A percentile compares a stretch with the other conserved stretches of the same genome.
phyloP scores from a whole-genome alignment of 441 rosid genomes.

The Bruguiera hainesii region DNA sequence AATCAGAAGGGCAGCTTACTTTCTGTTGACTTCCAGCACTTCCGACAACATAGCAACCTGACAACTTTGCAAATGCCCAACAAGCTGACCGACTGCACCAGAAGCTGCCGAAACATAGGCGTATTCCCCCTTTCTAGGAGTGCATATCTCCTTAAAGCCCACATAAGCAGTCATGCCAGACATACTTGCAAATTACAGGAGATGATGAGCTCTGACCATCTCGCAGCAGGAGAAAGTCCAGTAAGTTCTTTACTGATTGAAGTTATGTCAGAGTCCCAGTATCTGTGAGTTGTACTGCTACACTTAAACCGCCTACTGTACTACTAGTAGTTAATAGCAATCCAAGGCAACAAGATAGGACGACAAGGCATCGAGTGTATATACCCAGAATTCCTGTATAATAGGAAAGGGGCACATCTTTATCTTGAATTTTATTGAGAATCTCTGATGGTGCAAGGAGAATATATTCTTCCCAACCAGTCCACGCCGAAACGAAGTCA shows the following conservation, averaged over 20 bases:
- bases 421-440: constrained; percentile 51
- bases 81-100: constrained; percentile 88
- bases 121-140: constrained; percentile 64
- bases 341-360: neutral
- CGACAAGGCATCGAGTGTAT: constrained; percentile 6
- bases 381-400: constrained; percentile 82
- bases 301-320: no score
- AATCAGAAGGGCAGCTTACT: constrained; percentile 25
- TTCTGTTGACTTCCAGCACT: constrained; percentile 75
- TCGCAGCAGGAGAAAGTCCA: neutral
- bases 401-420: constrained; percentile 67
- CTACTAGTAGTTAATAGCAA: neutral
- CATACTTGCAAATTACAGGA: constrained; percentile 50
- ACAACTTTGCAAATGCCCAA: constrained; percentile 84
- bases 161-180: constrained; percentile 81
- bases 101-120: constrained; percentile 84
- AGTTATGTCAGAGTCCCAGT: neutral
- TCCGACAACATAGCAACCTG: constrained; percentile 83
- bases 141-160: constrained; percentile 69
- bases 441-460: constrained; percentile 38
- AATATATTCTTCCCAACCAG: constrained; percentile 83
- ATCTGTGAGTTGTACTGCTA: neutral
- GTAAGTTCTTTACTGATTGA: neutral
- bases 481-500: constrained; percentile 51
- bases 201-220: neutral